Evolutionary conservation across 2,329 filamentous ascomycete genomes (phyloP), one percentile per base, ranked within the genome.

Genomic region (Xylariaceae sp.): DNA sequence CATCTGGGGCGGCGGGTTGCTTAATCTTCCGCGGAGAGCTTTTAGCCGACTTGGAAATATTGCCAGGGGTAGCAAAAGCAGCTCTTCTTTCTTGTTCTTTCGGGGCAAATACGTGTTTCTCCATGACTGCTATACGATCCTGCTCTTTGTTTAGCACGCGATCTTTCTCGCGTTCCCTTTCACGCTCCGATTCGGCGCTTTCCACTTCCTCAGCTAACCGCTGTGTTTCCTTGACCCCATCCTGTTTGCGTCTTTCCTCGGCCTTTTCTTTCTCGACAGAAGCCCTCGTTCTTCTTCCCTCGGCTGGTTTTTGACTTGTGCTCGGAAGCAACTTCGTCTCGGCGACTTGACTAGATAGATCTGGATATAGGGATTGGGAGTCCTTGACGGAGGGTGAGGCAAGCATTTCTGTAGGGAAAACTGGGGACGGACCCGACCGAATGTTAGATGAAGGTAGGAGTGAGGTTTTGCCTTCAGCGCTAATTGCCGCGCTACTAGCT

Each of bases 121-220:
- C 80, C 76, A 80, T 75, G 1, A 72, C 71, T 35, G 74, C 74
- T 43, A 78, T 71, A 59, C 71, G 77, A 59, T 84, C 80, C 60
- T 82, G 79, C 59, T 84, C 80, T 60, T 81, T 73, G 65, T 74
- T 81, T 58, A 80, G 82, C 2, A 79, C 72, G 12, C 76, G 75
- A 5, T 82, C 87, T 67, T 87, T 88, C 61, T 86, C 81, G 4
- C 85, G 78, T 66, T 89, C 86, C 69, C 87, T 86, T 62, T 85
- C 81, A 6, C 86, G 81, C 43, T 80, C 82, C 64, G 85, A 87
- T 60, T 87, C 84, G 2, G 88, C 73, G 65, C 83, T 85, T 27
- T 75, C 75, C 66, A 80, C 76, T 62, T 84, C 80, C 49, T 85
- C 83, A 12, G 78, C 80, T 61, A 81, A 75, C 29, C 78, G 78